Evolutionary conservation across 352 stramenopile species (phyloP).

Genomic region (Elongisporangium anandrum): DNA sequence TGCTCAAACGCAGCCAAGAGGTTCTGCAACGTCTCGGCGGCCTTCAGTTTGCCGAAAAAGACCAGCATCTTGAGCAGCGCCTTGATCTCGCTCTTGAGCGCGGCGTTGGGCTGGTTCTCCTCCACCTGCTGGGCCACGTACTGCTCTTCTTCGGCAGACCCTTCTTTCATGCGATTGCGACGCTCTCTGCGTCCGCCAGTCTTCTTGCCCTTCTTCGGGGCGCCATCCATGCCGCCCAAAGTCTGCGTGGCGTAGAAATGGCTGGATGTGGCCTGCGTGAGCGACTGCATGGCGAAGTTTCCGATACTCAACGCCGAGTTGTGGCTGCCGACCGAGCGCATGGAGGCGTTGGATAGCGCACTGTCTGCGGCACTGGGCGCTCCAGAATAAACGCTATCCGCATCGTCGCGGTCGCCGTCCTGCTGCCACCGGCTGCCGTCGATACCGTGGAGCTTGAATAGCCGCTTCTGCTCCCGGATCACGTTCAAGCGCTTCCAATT

Average conservation of each 20-base stretch:
- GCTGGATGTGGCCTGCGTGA: conserved; percentile 51
- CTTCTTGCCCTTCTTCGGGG: conserved; percentile 36
- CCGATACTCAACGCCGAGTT: conserved; percentile 62
- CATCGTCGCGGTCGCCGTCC: conserved; percentile 22
- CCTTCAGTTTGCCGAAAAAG: conserved; percentile 32
- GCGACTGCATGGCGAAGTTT: conserved; percentile 63
- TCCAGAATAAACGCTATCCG: conserved; percentile 36
- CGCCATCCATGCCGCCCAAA: conserved; percentile 13
- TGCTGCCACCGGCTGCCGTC: conserved; percentile 54
- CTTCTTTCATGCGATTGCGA: conserved; percentile 62
- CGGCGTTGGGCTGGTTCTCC: conserved; percentile 28
- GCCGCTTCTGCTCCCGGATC: conserved; percentile 70
- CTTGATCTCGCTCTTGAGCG: conserved; percentile 27
- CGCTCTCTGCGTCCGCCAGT: conserved; percentile 45
- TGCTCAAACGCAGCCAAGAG: conserved; percentile 39
- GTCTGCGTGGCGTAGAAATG: conserved; percentile 71
- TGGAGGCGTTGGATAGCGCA: conserved; percentile 52
- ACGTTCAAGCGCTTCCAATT: conserved; percentile 56
- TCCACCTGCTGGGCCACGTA: conserved; percentile 50
- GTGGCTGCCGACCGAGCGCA: conserved; percentile 75
- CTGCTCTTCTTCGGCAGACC: conserved; percentile 61
- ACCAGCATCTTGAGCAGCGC: conserved; percentile 49
- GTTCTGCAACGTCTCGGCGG: conserved; percentile 40
- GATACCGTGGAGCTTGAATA: conserved; percentile 78
- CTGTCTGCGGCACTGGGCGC: conserved; percentile 50